Percentiles rank a stretch among this genome's conserved stretches.
phyloP scores from a whole-genome alignment of 192 early-diverging fungal genomes.

The Physocladia obscura region DNA sequence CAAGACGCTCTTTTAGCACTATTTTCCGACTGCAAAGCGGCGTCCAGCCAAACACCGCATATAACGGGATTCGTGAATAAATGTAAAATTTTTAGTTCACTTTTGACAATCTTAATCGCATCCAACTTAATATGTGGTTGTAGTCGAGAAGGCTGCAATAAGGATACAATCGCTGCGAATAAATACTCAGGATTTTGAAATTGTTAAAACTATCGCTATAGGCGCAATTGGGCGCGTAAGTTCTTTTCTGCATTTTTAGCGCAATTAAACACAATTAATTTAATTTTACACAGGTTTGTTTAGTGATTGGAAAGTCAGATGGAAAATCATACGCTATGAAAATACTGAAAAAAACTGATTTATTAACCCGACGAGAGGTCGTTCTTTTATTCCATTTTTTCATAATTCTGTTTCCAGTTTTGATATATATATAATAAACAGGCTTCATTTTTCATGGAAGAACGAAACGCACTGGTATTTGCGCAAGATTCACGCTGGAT shows the following conservation, averaged over 20 bases:
- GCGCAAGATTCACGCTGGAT: slow-evolving; percentile 50
- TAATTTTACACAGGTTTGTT: slow-evolving; percentile 64
- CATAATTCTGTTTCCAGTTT: too few species aligned
- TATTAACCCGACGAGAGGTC: slow-evolving; percentile 73
- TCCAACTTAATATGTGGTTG: neutral
- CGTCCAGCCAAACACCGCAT: slow-evolving; percentile 40
- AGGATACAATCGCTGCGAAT: slow-evolving; percentile 53
- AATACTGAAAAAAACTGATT: slow-evolving; percentile 67
- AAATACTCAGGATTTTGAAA: slow-evolving; percentile 74
- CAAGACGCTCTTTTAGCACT: slow-evolving; percentile 55
- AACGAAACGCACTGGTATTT: slow-evolving; percentile 72
- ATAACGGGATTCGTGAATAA: slow-evolving; percentile 45
- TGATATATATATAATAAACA: slow-evolving; percentile 36
- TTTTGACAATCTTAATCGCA: too few species aligned
- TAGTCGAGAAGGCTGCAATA: slow-evolving; percentile 47
- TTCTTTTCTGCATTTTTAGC: neutral
- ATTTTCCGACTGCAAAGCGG: slow-evolving; percentile 53
- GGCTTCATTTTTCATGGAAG: slow-evolving; percentile 89
- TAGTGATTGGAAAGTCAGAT: slow-evolving; percentile 72
- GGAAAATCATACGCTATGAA: slow-evolving; percentile 80
- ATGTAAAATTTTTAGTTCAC: slow-evolving; percentile 33
- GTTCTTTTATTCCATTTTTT: too few species aligned
- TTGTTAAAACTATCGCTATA: slow-evolving; percentile 70
- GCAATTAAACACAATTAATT: neutral
- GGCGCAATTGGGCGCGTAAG: slow-evolving; percentile 71